These are phyloP conservation scores for Aspergillus fischeri DNA, from an alignment of 2,329 filamentous ascomycete genomes.

Conservation along the genomic window DNA sequence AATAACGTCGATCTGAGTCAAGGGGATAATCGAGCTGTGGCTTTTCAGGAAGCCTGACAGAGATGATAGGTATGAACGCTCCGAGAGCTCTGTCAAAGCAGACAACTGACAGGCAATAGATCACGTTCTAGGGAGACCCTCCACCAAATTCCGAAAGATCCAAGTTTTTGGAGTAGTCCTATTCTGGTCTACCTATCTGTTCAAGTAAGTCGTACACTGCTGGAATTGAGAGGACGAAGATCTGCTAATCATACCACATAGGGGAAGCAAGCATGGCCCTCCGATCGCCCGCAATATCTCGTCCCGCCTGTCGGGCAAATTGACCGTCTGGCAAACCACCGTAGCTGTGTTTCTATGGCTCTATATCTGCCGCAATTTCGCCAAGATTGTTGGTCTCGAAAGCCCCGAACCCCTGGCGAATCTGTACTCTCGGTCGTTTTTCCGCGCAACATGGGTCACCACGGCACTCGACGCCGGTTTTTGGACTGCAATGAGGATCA, in stretches of 20 bases:
- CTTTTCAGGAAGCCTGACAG: constrained; percentile 3
- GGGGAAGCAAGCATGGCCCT: constrained; percentile 83
- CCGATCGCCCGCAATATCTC: constrained; percentile 52
- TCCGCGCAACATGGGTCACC: constrained; percentile 92
- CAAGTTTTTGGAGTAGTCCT: constrained; percentile 88
- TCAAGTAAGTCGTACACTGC: constrained; percentile 52
- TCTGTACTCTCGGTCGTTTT: constrained; percentile 88
- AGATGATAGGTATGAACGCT: constrained; percentile 29
- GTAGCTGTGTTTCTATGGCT: constrained; percentile 85
- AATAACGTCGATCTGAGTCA: not conserved
- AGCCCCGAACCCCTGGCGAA: constrained; percentile 91
- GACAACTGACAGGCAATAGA: constrained; percentile 48
- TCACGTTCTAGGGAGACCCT: constrained; percentile 87
- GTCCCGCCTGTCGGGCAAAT: constrained; percentile 60
- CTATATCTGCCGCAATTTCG: constrained; percentile 89
- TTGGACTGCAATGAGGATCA: constrained; percentile 96
- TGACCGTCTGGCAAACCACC: constrained; percentile 87
- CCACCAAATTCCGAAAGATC: constrained; percentile 83
- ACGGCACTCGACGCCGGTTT: constrained; percentile 95
- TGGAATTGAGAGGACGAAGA: not conserved
- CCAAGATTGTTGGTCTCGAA: constrained; percentile 83
- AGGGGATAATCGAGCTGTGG: not conserved
- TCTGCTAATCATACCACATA: constrained; percentile 31
- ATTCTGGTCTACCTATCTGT: constrained; percentile 85
- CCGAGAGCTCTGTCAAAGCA: constrained; percentile 1